Evolutionary conservation across 202 grass and related monocot species (phyloP).

Genomic region (Schoenoplectus triqueter): DNA sequence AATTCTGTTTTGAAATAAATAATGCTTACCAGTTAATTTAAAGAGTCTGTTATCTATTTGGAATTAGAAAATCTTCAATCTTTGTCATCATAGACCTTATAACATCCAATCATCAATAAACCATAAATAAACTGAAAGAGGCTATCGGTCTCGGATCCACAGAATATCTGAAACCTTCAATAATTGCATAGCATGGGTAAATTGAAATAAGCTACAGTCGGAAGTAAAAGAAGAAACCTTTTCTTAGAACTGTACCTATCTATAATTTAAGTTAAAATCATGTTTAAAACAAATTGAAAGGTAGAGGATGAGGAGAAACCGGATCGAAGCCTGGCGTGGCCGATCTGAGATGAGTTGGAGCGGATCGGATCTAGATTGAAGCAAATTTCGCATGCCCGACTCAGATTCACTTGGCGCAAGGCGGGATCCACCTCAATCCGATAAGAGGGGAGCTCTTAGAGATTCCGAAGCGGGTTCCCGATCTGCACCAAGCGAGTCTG

Average conservation of each 20-base stretch:
- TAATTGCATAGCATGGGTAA: conserved; percentile 4
- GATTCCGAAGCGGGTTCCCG: conserved; percentile 68
- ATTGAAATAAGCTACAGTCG: neutral
- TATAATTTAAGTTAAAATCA: neutral
- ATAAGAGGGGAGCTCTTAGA: conserved; percentile 33
- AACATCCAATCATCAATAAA: neutral
- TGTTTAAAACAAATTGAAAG: neutral
- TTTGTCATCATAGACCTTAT: conserved; percentile 5
- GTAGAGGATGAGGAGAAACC: neutral
- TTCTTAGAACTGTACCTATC: neutral
- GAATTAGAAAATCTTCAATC: neutral
- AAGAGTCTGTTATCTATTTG: neutral
- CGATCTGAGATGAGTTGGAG: neutral
- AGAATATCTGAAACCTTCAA: conserved; percentile 17
- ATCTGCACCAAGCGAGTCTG: conserved; percentile 99
- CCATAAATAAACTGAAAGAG: neutral
- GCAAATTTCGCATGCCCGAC: conserved; percentile 56
- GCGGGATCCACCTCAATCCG: conserved; percentile 67
- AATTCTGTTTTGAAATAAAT: neutral
- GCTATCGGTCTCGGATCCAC: conserved; percentile 10
- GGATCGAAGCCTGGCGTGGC: neutral
- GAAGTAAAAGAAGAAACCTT: neutral
- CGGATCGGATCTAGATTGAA: neutral
- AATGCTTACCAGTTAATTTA: neutral
- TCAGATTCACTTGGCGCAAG: conserved; percentile 99